phyloP scores from a whole-genome alignment of 2,329 filamentous ascomycete genomes.

The Cercospora berteroae region DNA sequence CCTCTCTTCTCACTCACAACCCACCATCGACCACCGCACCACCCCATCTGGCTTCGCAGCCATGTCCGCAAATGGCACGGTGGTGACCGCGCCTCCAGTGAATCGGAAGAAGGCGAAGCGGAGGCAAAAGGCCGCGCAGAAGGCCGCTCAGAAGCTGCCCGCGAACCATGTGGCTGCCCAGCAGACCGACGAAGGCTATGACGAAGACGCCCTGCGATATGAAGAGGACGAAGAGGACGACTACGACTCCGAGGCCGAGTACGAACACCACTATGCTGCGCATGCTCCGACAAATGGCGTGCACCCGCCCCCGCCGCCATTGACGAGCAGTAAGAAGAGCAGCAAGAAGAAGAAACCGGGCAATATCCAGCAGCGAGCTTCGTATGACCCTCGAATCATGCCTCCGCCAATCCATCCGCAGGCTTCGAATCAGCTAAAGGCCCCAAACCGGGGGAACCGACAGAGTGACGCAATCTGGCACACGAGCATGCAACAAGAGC shows the following conservation, averaged over 20 bases:
- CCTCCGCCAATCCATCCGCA: conserved; percentile 28
- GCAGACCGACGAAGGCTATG: conserved; percentile 42
- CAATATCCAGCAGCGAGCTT: conserved; percentile 16
- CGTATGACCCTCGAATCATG: conserved; percentile 31
- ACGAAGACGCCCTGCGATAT: conserved; percentile 42
- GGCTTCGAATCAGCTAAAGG: neutral
- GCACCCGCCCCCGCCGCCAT: conserved; percentile 22
- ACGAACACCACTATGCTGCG: conserved; percentile 32
- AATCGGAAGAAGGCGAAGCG: conserved; percentile 97
- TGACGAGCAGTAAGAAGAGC: conserved; percentile 52
- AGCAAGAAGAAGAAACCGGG: conserved; percentile 60
- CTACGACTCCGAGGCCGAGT: conserved; percentile 30
- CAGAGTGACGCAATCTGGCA: conserved; percentile 85
- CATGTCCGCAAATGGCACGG: conserved; percentile 22
- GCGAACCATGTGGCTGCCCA: conserved; percentile 19
- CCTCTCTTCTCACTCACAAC: neutral
- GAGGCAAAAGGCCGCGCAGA: conserved; percentile 76
- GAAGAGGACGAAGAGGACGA: conserved; percentile 44
- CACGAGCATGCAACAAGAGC: conserved; percentile 87
- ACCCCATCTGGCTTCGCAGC: conserved; percentile 30
- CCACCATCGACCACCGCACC: conserved; percentile 28
- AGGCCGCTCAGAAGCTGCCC: conserved; percentile 52
- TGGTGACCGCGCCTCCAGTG: conserved; percentile 48
- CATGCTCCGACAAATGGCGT: conserved; percentile 44
- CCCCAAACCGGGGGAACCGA: conserved; percentile 3